Evolutionary conservation across 2,329 filamentous ascomycete species (phyloP), one percentile per base, ranked within the genome.

Genomic region (Beauveria bassiana): DNA sequence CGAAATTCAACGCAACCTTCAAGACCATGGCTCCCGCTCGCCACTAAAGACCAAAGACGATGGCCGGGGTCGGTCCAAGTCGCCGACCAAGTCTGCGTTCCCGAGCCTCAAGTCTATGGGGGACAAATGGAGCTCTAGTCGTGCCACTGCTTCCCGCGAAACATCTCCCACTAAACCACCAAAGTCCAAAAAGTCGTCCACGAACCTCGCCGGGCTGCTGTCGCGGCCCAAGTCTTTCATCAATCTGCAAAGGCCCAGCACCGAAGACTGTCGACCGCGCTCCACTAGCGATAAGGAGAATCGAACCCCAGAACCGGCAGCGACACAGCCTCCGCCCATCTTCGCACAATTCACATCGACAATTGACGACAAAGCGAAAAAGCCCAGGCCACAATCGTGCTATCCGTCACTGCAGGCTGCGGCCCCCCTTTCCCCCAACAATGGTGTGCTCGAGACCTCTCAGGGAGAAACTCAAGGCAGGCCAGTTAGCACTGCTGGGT

Each of bases 161-260:
- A 66, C 74, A 26, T 82, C 82, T 46, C 80, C 81, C 9, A 61
- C 45, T 12, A 80, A 79, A 62, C 89, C 88, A 70, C 84, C 85
- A 28, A 88, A 88, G 70, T 96, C 93, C 78, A 84, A 84, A 43
- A 96, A 93, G 73, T 96, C 93, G 0, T 83, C 89, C 3, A 89
- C 89, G 38, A 96, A 92, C 71, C 80, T 98, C n/a, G 85, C 86
- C 0, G 86, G 82, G 5, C 82, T 97, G 60, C 82, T 96, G 57
- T 86, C 86, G 61, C 87, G 88, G 61, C 85, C 86, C 63, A 91
- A 88, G 71, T 91, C 90, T 10, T 81, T 86, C 59, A 90, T 87
- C 69, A 87, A 85, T 65, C 74, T 88, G 26, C 82, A 84, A 64
- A 81, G 79, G 62, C 69, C 78, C 52, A 77, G 81, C 59, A 75